phyloP scores from a whole-genome alignment of 208 protist species.

The Leishmania amazonensis region DNA sequence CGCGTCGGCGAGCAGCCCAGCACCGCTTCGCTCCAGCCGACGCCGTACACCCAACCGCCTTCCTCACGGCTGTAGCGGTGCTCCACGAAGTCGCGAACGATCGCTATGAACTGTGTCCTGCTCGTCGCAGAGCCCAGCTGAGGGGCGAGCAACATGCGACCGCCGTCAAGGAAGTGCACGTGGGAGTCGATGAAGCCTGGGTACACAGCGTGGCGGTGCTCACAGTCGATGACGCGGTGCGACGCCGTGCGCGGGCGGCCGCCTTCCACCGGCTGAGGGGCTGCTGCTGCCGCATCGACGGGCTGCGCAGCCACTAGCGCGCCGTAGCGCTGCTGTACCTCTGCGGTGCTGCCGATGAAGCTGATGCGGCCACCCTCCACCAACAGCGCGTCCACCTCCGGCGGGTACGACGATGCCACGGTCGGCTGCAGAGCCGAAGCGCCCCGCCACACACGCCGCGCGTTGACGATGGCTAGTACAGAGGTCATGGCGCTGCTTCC shows the following conservation, averaged over 20 bases:
- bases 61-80: constrained; percentile 14
- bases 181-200: constrained; percentile 76
- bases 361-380: constrained; percentile 43
- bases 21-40: constrained; percentile 55
- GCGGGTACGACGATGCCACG: constrained; percentile 28
- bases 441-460: constrained; percentile 45
- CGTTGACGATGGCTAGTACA: constrained; percentile 51
- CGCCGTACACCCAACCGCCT: constrained; percentile 47
- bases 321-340: constrained; percentile 33
- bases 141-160: constrained; percentile 36
- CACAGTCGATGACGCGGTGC: constrained; percentile 51
- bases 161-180: constrained; percentile 61
- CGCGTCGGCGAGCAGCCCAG: constrained; percentile 54
- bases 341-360: constrained; percentile 37
- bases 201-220: constrained; percentile 33
- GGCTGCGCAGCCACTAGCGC: constrained; percentile 12
- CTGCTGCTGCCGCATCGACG: constrained; percentile 8
- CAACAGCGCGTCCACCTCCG: constrained; percentile 42
- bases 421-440: constrained; percentile 31
- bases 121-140: constrained; percentile 29
- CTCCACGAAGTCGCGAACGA: constrained; percentile 39
- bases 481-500: constrained; percentile 29
- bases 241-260: constrained; percentile 29
- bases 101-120: constrained; percentile 35
- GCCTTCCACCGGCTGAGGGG: constrained; percentile 21